A percentile compares a stretch with the other conserved stretches of the same genome.
Evolutionary conservation across 179 eudicot species (phyloP).

Genomic region (Nepenthes alata): DNA sequence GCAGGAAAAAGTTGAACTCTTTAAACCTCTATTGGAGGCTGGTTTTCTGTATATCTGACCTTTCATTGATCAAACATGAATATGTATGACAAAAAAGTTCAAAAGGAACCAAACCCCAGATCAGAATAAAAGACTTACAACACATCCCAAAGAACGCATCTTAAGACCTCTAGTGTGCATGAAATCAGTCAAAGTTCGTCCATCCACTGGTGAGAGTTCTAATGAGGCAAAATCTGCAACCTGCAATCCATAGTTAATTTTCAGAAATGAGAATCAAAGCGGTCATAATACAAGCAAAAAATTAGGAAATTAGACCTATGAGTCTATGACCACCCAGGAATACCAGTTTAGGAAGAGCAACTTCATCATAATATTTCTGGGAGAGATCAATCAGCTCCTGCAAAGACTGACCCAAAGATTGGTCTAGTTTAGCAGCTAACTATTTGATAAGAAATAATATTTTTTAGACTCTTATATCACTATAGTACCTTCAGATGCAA

Average conservation of each 20-base stretch:
- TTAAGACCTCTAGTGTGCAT: constrained; percentile 99
- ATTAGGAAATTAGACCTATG: background rate
- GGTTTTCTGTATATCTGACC: background rate
- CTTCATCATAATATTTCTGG: constrained; percentile 81
- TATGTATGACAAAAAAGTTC: background rate
- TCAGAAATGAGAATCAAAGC: constrained; percentile 6
- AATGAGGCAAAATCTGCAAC: constrained; percentile 99
- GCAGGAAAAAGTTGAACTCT: too few relatives aligned
- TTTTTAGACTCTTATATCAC: background rate
- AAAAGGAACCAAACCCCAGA: background rate
- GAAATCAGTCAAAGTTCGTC: constrained; percentile 92
- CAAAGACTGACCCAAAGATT: constrained; percentile 49
- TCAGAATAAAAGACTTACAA: constrained; percentile 40
- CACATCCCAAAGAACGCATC: constrained; percentile 97
- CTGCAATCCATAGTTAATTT: constrained; percentile 25
- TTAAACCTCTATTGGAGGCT: background rate
- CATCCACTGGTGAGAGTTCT: constrained; percentile 99
- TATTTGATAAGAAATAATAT: background rate
- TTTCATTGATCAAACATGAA: background rate
- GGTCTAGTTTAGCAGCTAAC: constrained; percentile 1
- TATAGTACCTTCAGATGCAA: constrained; percentile 76
- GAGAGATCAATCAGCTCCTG: constrained; percentile 79
- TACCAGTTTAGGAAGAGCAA: constrained; percentile 99
- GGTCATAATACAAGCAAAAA: constrained; percentile 1
- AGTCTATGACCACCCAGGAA: background rate